phyloP scores from a whole-genome alignment of 1,284 basidiomycete genomes.

The Apiotrichum porosum region DNA sequence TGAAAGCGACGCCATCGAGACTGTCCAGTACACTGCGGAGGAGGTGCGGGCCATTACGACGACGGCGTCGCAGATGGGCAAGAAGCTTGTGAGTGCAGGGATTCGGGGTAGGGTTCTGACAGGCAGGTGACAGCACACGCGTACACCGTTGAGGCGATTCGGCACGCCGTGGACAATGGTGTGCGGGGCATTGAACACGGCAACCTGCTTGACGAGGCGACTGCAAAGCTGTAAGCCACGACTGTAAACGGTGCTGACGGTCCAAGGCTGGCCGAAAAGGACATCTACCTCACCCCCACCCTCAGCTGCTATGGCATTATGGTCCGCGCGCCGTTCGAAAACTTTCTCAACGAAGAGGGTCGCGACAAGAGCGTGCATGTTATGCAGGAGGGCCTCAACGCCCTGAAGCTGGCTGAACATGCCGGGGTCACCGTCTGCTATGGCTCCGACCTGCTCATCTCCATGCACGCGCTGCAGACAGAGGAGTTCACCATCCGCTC shows the following conservation, averaged over 20 bases:
- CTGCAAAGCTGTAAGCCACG: slow-evolving; percentile 25
- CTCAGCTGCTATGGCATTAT: slow-evolving; percentile 28
- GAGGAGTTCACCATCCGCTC: slow-evolving; percentile 51
- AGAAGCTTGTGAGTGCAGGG: no score
- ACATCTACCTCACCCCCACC: slow-evolving; percentile 52
- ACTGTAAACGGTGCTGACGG: no score
- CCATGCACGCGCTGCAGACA: slow-evolving; percentile 18
- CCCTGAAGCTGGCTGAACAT: slow-evolving; percentile 27
- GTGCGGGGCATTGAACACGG: slow-evolving; percentile 54
- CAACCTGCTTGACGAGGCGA: slow-evolving; percentile 39
- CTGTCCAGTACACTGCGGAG: slow-evolving; percentile 42
- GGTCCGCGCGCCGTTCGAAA: slow-evolving; percentile 19
- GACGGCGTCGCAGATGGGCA: slow-evolving; percentile 52
- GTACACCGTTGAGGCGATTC: slow-evolving; percentile 32
- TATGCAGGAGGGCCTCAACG: slow-evolving; percentile 11
- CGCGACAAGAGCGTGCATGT: slow-evolving; percentile 22
- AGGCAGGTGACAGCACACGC: slow-evolving; percentile 36
- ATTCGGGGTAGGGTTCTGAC: no score
- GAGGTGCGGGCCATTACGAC: slow-evolving; percentile 52
- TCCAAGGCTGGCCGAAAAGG: slow-evolving; percentile 45
- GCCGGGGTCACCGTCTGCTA: slow-evolving; percentile 29
- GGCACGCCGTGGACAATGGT: slow-evolving; percentile 36
- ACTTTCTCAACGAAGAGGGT: slow-evolving; percentile 12
- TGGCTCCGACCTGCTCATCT: slow-evolving; percentile 11
- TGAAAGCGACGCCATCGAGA: slow-evolving; percentile 35